Percentiles rank a stretch among this genome's conserved stretches.
These are phyloP conservation scores for Chenopodium berlandieri DNA, from an alignment of 148 eudicot species.

Conservation along the genomic window DNA sequence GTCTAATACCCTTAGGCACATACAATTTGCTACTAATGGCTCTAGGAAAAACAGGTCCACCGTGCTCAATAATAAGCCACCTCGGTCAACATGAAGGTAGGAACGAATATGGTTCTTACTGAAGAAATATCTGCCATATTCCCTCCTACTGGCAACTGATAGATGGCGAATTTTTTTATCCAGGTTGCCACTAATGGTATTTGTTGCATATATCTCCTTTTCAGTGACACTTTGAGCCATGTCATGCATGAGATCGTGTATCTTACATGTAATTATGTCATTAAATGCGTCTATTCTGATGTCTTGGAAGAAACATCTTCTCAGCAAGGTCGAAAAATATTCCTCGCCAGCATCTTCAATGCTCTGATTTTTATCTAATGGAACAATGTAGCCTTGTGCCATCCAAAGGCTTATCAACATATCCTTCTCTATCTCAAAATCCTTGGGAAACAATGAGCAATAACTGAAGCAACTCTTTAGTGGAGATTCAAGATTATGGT, in stretches of 20 bases:
- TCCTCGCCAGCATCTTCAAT: not conserved
- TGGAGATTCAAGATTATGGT: not conserved
- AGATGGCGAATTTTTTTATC: not conserved
- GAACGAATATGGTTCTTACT: not conserved
- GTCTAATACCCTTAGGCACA: not conserved
- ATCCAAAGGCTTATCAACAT: slow-evolving; percentile 2
- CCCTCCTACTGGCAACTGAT: not conserved
- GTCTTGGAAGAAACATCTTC: not conserved
- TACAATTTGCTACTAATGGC: not conserved
- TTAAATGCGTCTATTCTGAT: not conserved
- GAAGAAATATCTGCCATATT: not conserved
- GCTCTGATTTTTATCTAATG: not conserved
- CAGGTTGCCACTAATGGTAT: not conserved
- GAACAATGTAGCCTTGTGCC: slow-evolving; percentile 2
- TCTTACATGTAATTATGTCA: not conserved
- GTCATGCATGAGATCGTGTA: slow-evolving; percentile 1
- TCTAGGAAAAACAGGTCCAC: not conserved
- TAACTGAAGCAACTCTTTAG: not conserved
- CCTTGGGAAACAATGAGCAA: not conserved
- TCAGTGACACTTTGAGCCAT: not conserved
- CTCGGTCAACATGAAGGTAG: not conserved
- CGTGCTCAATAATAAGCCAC: too few species aligned
- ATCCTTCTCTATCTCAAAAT: not conserved
- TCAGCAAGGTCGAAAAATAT: not conserved
- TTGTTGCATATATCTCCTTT: not conserved